Evolutionary conservation across 129 eudicot species (phyloP).

Genomic region (Tanacetum coccineum): DNA sequence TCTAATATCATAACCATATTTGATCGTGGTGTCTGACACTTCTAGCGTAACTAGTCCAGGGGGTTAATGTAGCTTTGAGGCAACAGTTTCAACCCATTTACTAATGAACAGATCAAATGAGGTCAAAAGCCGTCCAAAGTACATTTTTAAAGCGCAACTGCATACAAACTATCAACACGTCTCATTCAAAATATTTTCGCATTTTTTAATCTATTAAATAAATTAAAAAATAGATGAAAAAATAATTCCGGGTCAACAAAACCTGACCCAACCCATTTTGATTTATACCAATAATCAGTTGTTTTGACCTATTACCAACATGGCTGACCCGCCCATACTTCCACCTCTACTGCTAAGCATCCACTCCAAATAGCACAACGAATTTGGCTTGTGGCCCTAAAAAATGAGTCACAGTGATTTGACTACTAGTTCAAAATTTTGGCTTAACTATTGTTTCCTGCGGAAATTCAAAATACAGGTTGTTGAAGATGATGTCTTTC

Average conservation of each 20-base stretch:
- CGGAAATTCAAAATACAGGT: conserved; percentile 18
- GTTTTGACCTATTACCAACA: too few relatives aligned
- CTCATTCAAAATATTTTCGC: too few relatives aligned
- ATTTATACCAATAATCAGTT: background rate
- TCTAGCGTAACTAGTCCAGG: too few relatives aligned
- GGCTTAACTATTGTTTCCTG: conserved; percentile 1
- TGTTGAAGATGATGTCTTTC: conserved; percentile 77
- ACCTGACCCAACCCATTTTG: background rate
- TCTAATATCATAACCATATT: too few relatives aligned
- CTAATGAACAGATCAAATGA: background rate
- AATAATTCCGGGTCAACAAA: background rate
- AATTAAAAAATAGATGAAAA: background rate
- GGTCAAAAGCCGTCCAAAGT: background rate
- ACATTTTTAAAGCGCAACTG: too few relatives aligned
- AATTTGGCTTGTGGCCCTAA: too few relatives aligned
- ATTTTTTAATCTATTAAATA: background rate
- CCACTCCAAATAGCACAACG: too few relatives aligned
- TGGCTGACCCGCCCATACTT: background rate
- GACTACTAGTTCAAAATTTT: too few relatives aligned
- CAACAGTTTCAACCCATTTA: background rate
- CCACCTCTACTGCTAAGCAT: too few relatives aligned
- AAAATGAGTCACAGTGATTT: too few relatives aligned
- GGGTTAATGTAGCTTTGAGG: too few relatives aligned
- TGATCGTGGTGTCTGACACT: too few relatives aligned
- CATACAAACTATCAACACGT: background rate